Evolutionary conservation across 2,329 filamentous ascomycete genomes (phyloP), one percentile per base, ranked within the genome.

Genomic region (Botrytis pseudocinerea): DNA sequence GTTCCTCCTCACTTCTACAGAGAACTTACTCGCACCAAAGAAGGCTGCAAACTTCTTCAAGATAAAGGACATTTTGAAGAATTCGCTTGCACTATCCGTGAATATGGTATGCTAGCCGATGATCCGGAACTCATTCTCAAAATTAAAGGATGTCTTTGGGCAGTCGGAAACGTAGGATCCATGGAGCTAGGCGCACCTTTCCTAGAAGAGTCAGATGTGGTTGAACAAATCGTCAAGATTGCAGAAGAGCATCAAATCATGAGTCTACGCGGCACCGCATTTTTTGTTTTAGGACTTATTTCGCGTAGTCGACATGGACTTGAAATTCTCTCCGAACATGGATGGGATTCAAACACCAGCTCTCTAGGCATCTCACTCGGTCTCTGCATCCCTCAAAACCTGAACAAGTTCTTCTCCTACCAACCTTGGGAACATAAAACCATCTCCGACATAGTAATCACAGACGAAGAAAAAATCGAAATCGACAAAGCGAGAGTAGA

Each of bases 1-100:
- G 93, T 98, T 0, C 96, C 96, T n/a, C 95, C 96, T 16, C 96
- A 99, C 82, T 99, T 99, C 82, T 99, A 99, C 80, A 90, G 95
- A 73, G 96, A 99, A 81, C 87, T 99, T 70, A 97, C 96, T 0
- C 90, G 96, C 22, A 99, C 96, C 0, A 88, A 91, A 72, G 96
- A 99, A 83, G 96, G 96, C 1, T 99, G 96, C 83, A 92, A 91
- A 80, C 85, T 99, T 0, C 86, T 99, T 9, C 90, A 92, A 77
- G 92, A 97, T 77, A 99, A 98, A 78, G 96, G 96, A 0, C 96
- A 99, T 80, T 99, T 99, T 83, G 91, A 94, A 75, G 95, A 98
- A 79, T 99, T 99, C 79, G 92, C 91, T 0, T 87, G 89, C 63
- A 98, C 93, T 0, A 97, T 99, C 76, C 91, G 92, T 66, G 94